Base-by-base conservation (phyloP, 1,284 basidiomycete species). In the Inonotus obliquus region DNA sequence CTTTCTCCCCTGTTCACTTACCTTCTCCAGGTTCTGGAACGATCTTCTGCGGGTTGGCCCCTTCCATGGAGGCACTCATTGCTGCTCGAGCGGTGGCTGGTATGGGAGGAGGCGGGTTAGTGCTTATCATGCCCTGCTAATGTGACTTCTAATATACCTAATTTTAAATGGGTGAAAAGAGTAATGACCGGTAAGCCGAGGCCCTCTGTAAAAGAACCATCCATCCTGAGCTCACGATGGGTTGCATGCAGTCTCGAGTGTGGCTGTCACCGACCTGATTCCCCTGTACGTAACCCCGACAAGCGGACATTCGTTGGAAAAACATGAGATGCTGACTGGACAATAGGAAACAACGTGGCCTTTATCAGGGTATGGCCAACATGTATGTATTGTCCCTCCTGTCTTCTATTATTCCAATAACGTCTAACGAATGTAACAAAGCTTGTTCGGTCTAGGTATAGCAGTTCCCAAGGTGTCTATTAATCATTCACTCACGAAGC, bases 291-390 rank as follows among this genome's bases (percentile, higher is more conserved):
- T 78, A 56, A 41, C 45, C 35, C 56, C 55, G 57, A 54, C 41
- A 4, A 62, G 59, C 60, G 64, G 38, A n/a, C 55, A 9, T 47
- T 53, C 27, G 38, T 23, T 60, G n/a, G n/a, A 29, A 39, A 39
- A 58, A n/a, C 4, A 17, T 45, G 53, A 27, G 29, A 55, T 37
- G 41, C 59, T 60, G 57, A 64, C 52, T 52, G 52, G 14, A 58
- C 38, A 39, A 62, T 64, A 94, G 92, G 68, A 89, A 90, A 69
- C 86, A 92, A 64, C 82, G 94, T 65, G 93, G 93, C 2, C 75
- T 96, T 39, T 95, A 94, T 71, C 94, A 96, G 75, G 94, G 93
- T 59, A 82, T 92, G 78, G 86, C 87, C 29, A 95, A 94, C 71
- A 86, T 95, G 90, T 87, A 77, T 70, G 79, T 74, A 68, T 38